These are phyloP conservation scores for Pseudopithomyces maydicus DNA, from an alignment of 2,329 filamentous ascomycete genomes.

Conservation along the genomic window DNA sequence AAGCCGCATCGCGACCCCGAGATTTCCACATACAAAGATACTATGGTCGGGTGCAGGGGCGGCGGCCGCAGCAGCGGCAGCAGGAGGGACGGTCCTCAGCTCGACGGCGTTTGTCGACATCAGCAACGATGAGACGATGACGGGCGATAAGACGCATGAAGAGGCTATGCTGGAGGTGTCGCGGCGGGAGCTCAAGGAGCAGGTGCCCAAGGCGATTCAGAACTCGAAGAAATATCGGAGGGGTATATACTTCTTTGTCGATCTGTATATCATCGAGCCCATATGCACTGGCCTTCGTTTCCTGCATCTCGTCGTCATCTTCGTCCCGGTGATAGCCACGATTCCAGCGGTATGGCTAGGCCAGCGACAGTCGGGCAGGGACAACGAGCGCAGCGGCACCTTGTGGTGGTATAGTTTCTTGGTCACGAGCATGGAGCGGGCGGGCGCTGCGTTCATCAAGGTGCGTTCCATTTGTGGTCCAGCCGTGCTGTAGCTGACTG, in stretches of 20 bases:
- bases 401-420: conserved; percentile 95
- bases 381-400: conserved; percentile 79
- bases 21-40: conserved; percentile 37
- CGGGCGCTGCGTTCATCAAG: conserved; percentile 97
- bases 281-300: conserved; percentile 87
- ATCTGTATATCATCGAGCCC: conserved; percentile 78
- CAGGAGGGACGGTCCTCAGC: conserved; percentile 48
- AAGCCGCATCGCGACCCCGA: conserved; percentile 41
- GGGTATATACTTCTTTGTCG: conserved; percentile 68
- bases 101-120: conserved; percentile 65
- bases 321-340: conserved; percentile 83
- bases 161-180: conserved; percentile 86
- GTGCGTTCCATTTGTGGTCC: conserved; percentile 48
- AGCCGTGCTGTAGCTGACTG: conserved; percentile 19
- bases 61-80: conserved; percentile 15
- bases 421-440: conserved; percentile 86
- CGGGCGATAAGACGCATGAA: conserved; percentile 70
- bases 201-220: conserved; percentile 65
- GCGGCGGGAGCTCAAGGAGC: conserved; percentile 74
- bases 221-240: conserved; percentile 65
- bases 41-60: conserved; percentile 40
- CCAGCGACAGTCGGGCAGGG: conserved; percentile 62
- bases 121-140: conserved; percentile 54
- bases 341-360: conserved; percentile 86
- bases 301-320: conserved; percentile 82